Evolutionary conservation across 768 basidiomycete genomes (phyloP), one percentile per base, ranked within the genome.

Genomic region (Mycena albidolilacea): DNA sequence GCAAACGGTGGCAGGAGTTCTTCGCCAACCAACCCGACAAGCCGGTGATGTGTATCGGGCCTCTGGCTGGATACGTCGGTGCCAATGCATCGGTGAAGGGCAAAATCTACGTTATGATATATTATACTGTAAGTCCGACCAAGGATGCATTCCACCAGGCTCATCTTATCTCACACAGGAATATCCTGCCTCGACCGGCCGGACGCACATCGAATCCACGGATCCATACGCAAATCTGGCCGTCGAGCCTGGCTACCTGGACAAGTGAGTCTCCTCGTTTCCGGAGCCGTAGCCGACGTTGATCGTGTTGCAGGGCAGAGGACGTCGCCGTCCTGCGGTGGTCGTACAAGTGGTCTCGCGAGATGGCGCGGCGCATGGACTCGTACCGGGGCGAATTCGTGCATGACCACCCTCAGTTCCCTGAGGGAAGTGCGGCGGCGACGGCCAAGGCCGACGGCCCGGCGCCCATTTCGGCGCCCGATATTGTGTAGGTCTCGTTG

Each of bases 291-390:
- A 39, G 5, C 7, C 43, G 4, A 14, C 19, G 15, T 14, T 30
- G 11, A 15, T n/a, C 63, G 72, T 44, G 54, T 66, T 41, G 0
- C 46, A 82, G 81, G n/a, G 41, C 75, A 4, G 78, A 74, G 7
- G 81, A 82, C 62, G 48, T 82, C 7, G 76, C 77, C 3, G 77
- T 76, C 41, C 54, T 82, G 11, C 75, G 79, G 14, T 75, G 80
- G 54, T 78, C 55, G 10, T 82, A 82, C 48, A 82, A 82, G 54
- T 76, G 67, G 41, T 67, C 58, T 44, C 74, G 81, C 21, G 81
- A 81, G 48, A 70, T 81, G 2, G 11, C 35, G 3, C n/a, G 64
- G 8, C 54, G 64, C 6, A 11, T 57, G 15, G 23, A 39, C 4
- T 6, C 39, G 3, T 66, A 17, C 41, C 54, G 54, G 7, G 64